Base-by-base conservation (phyloP, 1,139 yeast genomes). In the Diutina sp. region DNA sequence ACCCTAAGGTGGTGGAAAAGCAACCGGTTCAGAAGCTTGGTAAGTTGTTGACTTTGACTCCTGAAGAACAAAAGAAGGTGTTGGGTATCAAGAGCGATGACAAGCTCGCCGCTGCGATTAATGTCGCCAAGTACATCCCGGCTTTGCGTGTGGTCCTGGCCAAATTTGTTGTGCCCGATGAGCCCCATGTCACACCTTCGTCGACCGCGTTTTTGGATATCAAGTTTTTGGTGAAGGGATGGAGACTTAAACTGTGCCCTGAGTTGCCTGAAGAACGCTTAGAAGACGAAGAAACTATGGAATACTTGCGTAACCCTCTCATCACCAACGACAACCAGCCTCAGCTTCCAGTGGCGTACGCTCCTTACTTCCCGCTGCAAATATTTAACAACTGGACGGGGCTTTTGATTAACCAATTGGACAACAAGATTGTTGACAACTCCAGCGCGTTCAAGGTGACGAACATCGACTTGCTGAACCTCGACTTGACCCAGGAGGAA, bases 121-220 rank as follows among this genome's bases (percentile, higher is more conserved):
- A 74, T 12, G 78, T 85, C 57, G 96, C 95, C 2, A 67, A 78
- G 6, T 74, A 77, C 56, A 81, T 90, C 51, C 97, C 98, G 51
- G 72, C 76, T 54, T 71, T 93, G 58, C 83, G 87, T 63, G 73
- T 91, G 25, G 62, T 90, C 51, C 82, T 82, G 56, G 85, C 96
- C 54, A 82, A 80, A 58, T 90, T 91, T 70, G 79, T 82, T 61
- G 97, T 91, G 51, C 95, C 97, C 3, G 99, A 98, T 46, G 98
- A 91, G 72, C 69, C 73, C 32, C 74, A 76, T 45, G 87, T 93
- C 12, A 81, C 96, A 3, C 95, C 97, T 45, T 69, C 73, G 54
- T 82, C 98, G 1, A 81, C 79, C 58, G 83, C 90, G 11, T 91
- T 89, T 67, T 73, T 95, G 60, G 83, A 84, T 35, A 63, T 95